Base-by-base conservation (phyloP, 257 asterid species). In the Cruciata laevipes region DNA sequence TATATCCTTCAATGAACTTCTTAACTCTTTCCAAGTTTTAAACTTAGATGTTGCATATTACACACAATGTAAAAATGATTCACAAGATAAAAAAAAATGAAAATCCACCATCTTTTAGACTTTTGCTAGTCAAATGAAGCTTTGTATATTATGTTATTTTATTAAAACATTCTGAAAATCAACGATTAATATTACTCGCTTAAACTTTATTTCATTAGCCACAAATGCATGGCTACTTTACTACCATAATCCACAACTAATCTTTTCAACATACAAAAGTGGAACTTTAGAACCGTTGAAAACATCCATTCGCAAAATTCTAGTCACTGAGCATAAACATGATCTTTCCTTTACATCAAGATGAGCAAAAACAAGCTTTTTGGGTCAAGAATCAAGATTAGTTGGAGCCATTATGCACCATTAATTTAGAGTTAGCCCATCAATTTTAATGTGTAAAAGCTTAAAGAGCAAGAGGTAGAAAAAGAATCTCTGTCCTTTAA, bases 401-500 rank as follows among this genome's bases (percentile, higher is more conserved):
- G 56, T 47, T 35, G 40, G 20, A 6, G 68, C 55, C n/a, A 17
- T 51, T 25, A 44, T 9, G 71, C 18, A 17, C 40, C 63, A 58
- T 24, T 58, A 27, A 60, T 24, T 8, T 17, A 21, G 20, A 14
- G 16, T 47, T 47, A 47, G 55, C 55, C n/a, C 55, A 47, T 47
- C 20, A 47, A 3, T 6, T 42, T 31, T 37, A 59, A 31, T 57
- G 72, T 77, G 77, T 74, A 75, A 72, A 42, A 42, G 51, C 51
- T 35, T 37, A 25, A 40, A 66, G 59, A 77, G 69, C 65, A 62
- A 74, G 57, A 21, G 31, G 8, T 21, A n/a, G 33, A 27, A 59
- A 69, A 78, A 30, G 97, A 87, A 92, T 93, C 79, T 83, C 85
- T 89, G 71, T 30, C 70, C 84, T 86, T 89, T 86, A 93, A 89